phyloP scores from a whole-genome alignment of 768 basidiomycete genomes.

The Pseudohyphozyma bogoriensis region DNA sequence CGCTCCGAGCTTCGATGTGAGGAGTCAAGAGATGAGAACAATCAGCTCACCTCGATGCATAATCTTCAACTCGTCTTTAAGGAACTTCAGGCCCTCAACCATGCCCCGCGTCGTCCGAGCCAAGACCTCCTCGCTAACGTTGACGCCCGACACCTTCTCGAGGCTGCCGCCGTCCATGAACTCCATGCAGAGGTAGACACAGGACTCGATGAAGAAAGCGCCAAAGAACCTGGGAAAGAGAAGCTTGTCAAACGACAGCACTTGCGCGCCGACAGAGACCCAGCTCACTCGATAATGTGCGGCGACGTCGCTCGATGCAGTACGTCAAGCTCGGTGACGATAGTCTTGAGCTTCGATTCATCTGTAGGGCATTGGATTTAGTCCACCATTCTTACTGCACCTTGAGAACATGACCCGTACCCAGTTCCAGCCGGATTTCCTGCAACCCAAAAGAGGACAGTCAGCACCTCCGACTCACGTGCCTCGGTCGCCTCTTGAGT shows the following conservation, averaged over 20 bases:
- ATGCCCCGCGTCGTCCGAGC: conserved; percentile 69
- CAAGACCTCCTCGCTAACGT: conserved; percentile 67
- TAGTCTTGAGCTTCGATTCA: conserved; percentile 88
- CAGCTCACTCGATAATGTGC: conserved; percentile 89
- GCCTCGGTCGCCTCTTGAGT: too few species aligned
- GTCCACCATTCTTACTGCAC: too few species aligned
- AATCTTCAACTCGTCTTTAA: conserved; percentile 88
- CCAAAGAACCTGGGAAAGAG: too few species aligned
- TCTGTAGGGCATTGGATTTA: too few species aligned
- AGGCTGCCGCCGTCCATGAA: conserved; percentile 98
- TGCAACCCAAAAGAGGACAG: conserved; percentile 36
- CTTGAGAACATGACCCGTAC: too few species aligned
- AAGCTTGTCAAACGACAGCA: too few species aligned
- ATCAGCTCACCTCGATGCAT: conserved; percentile 44
- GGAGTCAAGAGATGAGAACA: too few species aligned
- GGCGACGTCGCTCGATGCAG: conserved; percentile 84
- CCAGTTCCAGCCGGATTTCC: conserved; percentile 96
- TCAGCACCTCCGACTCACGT: not conserved
- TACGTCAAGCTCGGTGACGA: conserved; percentile 98
- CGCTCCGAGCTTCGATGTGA: too few species aligned
- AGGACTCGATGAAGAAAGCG: conserved; percentile 98
- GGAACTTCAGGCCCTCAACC: conserved; percentile 81
- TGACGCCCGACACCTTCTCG: conserved; percentile 60
- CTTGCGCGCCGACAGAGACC: too few species aligned
- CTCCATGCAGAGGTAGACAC: conserved; percentile 99